These are phyloP conservation scores for Pilobolus umbonatus DNA, from an alignment of 192 early-diverging fungal genomes.

Conservation along the genomic window DNA sequence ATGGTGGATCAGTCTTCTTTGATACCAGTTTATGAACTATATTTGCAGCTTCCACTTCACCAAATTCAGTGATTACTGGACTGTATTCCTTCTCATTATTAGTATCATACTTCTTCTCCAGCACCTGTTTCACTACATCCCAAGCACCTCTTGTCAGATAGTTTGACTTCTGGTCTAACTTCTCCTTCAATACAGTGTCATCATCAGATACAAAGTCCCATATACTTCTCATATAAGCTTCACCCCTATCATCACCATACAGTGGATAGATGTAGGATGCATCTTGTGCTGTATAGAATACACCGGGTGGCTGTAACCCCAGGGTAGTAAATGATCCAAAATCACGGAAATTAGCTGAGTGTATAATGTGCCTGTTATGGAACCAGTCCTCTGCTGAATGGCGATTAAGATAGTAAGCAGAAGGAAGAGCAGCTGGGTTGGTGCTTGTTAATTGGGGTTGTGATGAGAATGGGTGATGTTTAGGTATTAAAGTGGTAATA, in stretches of 20 bases:
- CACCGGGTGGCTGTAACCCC: slow-evolving; percentile 16
- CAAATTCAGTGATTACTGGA: slow-evolving; percentile 22
- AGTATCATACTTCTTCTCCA: background rate
- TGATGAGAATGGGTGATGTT: slow-evolving; percentile 20
- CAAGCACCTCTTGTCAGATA: slow-evolving; percentile 41
- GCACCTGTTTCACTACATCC: slow-evolving; percentile 13
- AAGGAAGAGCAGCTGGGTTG: slow-evolving; percentile 28
- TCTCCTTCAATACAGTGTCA: slow-evolving; percentile 20
- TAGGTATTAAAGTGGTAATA: slow-evolving; percentile 11
- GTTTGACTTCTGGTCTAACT: slow-evolving; percentile 32
- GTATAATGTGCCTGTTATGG: slow-evolving; percentile 24
- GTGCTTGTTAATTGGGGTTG: slow-evolving; percentile 35
- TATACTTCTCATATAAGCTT: slow-evolving; percentile 57
- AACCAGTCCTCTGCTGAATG: slow-evolving; percentile 21
- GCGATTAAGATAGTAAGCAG: slow-evolving; percentile 22
- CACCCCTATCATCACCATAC: slow-evolving; percentile 55
- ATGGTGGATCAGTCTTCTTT: no score
- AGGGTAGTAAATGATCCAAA: slow-evolving; percentile 24
- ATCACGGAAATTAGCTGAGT: slow-evolving; percentile 25
- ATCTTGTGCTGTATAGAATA: slow-evolving; percentile 26
- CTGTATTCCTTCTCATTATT: background rate
- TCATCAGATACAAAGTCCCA: slow-evolving; percentile 42
- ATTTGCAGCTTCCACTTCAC: slow-evolving; percentile 5
- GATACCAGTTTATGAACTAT: background rate
- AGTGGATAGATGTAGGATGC: slow-evolving; percentile 44